These are phyloP conservation scores for Crithidia sp. DNA, from an alignment of 208 protist species.

Conservation along the genomic window DNA sequence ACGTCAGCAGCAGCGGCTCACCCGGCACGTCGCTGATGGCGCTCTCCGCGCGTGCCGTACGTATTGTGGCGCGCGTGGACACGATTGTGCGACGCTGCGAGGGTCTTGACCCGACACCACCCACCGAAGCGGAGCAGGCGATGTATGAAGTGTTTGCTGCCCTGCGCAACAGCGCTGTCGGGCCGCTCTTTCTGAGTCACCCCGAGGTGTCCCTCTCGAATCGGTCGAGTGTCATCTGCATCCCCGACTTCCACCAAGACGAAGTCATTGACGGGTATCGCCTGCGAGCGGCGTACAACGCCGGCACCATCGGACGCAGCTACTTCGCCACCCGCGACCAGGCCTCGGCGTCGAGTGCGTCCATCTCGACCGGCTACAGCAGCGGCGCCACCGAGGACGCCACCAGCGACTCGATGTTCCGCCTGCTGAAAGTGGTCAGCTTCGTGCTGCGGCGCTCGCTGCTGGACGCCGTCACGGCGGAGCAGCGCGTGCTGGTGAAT, in stretches of 20 bases:
- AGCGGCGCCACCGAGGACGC: background rate
- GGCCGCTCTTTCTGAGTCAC: conserved; percentile 64
- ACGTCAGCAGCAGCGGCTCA: background rate
- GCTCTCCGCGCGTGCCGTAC: conserved; percentile 36
- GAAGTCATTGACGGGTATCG: conserved; percentile 62
- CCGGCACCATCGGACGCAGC: conserved; percentile 75
- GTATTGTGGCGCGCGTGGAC: conserved; percentile 43
- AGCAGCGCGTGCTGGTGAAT: conserved; percentile 65
- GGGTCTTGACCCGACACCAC: conserved; percentile 22
- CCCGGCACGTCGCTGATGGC: conserved; percentile 1
- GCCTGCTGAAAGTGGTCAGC: conserved; percentile 75
- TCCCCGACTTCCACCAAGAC: conserved; percentile 61
- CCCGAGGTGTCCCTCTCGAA: conserved; percentile 83
- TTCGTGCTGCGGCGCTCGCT: conserved; percentile 63
- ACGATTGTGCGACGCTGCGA: conserved; percentile 55
- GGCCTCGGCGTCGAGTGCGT: conserved; percentile 4
- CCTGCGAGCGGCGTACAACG: conserved; percentile 49
- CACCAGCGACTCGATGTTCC: conserved; percentile 14
- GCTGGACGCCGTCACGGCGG: conserved; percentile 54
- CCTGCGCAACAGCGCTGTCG: conserved; percentile 54
- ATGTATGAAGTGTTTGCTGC: conserved; percentile 60
- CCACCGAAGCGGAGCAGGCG: conserved; percentile 38
- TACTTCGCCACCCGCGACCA: conserved; percentile 50
- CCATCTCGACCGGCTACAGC: background rate
- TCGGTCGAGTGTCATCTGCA: conserved; percentile 69